phyloP scores from a whole-genome alignment of 2,329 filamentous ascomycete genomes.

The Bipolaris gigantea region DNA sequence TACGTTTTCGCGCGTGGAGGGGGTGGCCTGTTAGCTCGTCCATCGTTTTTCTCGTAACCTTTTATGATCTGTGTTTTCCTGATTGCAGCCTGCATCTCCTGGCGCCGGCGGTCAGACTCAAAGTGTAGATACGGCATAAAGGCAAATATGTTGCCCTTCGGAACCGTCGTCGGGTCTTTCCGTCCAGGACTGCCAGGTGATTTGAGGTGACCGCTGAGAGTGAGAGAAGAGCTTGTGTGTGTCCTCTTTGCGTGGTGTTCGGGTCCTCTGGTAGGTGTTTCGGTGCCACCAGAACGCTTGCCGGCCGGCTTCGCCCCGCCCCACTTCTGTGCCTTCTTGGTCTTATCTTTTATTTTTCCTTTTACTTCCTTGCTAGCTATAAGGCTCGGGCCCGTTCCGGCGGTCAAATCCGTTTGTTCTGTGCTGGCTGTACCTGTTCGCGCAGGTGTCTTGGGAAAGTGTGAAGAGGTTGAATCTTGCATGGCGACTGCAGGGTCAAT shows the following conservation, averaged over 20 bases:
- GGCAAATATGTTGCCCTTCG: conserved; percentile 46
- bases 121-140: conserved; percentile 70
- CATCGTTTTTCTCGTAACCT: conserved; percentile 22
- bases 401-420: conserved; percentile 39
- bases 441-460: conserved; percentile 27
- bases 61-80: conserved; percentile 37
- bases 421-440: conserved; percentile 38
- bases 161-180: conserved; percentile 35
- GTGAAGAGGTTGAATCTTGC: conserved; percentile 22
- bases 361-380: conserved; percentile 28
- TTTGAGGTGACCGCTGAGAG: conserved; percentile 30
- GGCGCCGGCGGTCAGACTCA: conserved; percentile 59
- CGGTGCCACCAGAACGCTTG: conserved; percentile 30
- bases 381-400: conserved; percentile 26
- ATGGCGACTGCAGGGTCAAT: conserved; percentile 26
- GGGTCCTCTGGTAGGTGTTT: conserved; percentile 31
- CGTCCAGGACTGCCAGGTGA: conserved; percentile 44
- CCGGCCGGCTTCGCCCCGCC: conserved; percentile 28
- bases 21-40: conserved; percentile 18
- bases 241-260: conserved; percentile 30
- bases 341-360: conserved; percentile 36
- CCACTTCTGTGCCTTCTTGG: conserved; percentile 37
- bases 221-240: conserved; percentile 28
- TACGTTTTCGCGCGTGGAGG: conserved; percentile 35
- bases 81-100: conserved; percentile 61